Evolutionary conservation across 805 yeast species (phyloP), one percentile per base, ranked within the genome.

Genomic region (Lachancea dasiensis): DNA sequence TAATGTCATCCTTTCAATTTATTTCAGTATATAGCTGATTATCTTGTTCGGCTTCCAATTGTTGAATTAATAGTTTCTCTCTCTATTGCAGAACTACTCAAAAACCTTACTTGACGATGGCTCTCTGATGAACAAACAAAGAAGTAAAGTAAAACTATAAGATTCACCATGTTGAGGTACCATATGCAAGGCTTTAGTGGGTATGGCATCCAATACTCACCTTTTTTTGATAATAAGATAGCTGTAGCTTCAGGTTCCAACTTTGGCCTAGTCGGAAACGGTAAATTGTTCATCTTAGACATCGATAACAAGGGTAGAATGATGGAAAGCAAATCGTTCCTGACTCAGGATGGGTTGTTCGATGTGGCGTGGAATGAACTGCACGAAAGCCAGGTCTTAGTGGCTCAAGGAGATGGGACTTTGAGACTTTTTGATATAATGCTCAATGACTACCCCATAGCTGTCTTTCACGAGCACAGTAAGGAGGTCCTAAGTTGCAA

Each of bases 251-350:
- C 95, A 0, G 81, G 95, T 1, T 86, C 97, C 19, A 92, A 90
- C 64, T 90, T 79, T 60, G 97, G 97, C 1, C 66, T 90, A 4
- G 95, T 87, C 3, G 98, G 98, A 2, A 90, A 90, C 60, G 98
- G 98, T 5, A 72, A 85, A 48, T 65, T 90, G 20, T 80, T 67
- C 48, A 68, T 90, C 1, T 64, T 90, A 17, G 77, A 77, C 34
- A 83, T 90, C 32, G 74, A 71, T 36, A 74, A 77, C 16, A 64
- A 68, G 44, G 97, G 97, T 1, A 51, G 48, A n/a, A 69, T 86
- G 13, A 51, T 52, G 4, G 71, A 70, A 27, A 77, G 75, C 31
- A 62, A 70, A 4, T 58, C 72, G 11, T 90, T 85, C 65, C 86
- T 86, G 44, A 90, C 97, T 0, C 97, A 90, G 60, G 98, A 90